Conservation (phyloP, 805 yeast genomes). For the Alloascoidea hylecoeti region DNA sequence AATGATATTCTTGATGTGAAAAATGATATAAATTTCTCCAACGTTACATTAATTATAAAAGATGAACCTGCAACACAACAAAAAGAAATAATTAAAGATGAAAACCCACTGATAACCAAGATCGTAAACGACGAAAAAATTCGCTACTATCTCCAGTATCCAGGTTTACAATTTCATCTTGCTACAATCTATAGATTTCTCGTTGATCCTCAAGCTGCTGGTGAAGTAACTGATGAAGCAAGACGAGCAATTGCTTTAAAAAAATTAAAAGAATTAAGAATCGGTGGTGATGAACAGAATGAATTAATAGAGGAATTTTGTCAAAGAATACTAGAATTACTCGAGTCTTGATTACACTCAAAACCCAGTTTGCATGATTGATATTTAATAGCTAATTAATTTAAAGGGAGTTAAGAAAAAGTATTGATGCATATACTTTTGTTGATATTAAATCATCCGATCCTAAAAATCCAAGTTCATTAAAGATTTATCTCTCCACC, state of each 20-base stretch:
- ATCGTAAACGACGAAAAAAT: conserved; percentile 13
- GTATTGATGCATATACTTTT: too few relatives aligned
- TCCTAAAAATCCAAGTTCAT: too few relatives aligned
- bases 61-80: background rate
- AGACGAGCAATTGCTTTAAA: conserved; percentile 44
- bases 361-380: too few relatives aligned
- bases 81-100: background rate
- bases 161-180: conserved; percentile 44
- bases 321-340: conserved; percentile 19
- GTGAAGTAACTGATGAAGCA: conserved; percentile 37
- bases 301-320: conserved; percentile 61
- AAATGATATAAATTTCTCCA: background rate
- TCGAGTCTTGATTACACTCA: too few relatives aligned
- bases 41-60: background rate
- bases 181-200: conserved; percentile 30
- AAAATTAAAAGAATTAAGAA: conserved; percentile 44
- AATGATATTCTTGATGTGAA: conserved; percentile 3
- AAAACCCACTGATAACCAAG: conserved; percentile 1
- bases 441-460: too few relatives aligned
- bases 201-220: conserved; percentile 29
- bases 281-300: conserved; percentile 55
- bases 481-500: conserved; percentile 9
- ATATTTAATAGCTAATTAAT: too few relatives aligned
- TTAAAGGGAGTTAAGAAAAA: too few relatives aligned
- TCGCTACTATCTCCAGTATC: conserved; percentile 21